These are phyloP conservation scores for Acacia confusa DNA, from an alignment of 306 rosid genomes.

Conservation along the genomic window DNA sequence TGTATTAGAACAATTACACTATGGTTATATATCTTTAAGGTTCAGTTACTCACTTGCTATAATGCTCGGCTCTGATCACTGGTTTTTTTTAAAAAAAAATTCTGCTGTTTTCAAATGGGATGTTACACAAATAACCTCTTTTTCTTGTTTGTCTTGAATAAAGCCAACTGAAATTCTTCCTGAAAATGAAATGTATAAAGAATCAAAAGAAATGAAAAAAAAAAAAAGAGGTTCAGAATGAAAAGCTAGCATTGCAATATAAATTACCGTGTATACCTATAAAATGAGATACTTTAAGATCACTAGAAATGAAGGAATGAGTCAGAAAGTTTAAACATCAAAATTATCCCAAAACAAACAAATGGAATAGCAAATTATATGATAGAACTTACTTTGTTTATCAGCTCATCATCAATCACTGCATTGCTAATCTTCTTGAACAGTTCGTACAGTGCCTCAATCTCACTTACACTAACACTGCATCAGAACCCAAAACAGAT, in stretches of 20 bases:
- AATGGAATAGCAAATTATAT: too few relatives aligned
- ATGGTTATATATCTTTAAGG: too few relatives aligned
- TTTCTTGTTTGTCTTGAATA: slow-evolving; percentile 75
- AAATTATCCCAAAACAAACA: too few relatives aligned
- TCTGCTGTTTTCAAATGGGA: too few relatives aligned
- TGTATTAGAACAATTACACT: too few relatives aligned
- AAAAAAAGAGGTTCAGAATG: background rate
- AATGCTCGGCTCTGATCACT: too few relatives aligned
- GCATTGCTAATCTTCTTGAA: slow-evolving; percentile 78
- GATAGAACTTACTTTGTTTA: slow-evolving; percentile 57
- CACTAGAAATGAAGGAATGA: too few relatives aligned
- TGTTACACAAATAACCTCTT: too few relatives aligned
- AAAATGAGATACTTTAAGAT: too few relatives aligned
- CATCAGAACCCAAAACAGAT: slow-evolving; percentile 28
- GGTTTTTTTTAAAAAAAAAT: too few relatives aligned
- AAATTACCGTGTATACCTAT: background rate
- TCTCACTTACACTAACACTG: slow-evolving; percentile 89
- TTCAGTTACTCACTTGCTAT: too few relatives aligned
- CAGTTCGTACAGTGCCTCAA: slow-evolving; percentile 82
- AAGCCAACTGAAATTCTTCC: slow-evolving; percentile 84
- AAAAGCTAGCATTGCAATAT: slow-evolving; percentile 24
- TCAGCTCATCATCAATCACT: slow-evolving; percentile 72
- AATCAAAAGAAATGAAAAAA: slow-evolving; percentile 14
- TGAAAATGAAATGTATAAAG: slow-evolving; percentile 33
- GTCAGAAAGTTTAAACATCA: too few relatives aligned